Evolutionary conservation across 208 protist genomes (phyloP).

Genomic region (Leishmania turanica): DNA sequence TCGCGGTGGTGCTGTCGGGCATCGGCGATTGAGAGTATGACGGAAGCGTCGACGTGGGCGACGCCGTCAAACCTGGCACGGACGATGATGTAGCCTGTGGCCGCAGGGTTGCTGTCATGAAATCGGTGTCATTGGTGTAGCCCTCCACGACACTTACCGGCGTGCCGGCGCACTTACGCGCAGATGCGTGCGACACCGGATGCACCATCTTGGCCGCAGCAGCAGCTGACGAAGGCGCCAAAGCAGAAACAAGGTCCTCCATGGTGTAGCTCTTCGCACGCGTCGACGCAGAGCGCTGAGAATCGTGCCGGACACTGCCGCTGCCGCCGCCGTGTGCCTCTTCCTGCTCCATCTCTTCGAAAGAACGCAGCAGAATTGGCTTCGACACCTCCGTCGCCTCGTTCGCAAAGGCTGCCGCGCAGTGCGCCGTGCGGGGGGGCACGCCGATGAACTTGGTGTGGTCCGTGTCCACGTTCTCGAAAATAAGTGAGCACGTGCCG

Average conservation of each 20-base stretch:
- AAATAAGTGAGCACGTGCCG: conserved; percentile 63
- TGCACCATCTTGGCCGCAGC: no score
- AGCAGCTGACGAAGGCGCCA: not conserved
- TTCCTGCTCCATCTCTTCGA: conserved; percentile 13
- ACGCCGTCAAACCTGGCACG: not conserved
- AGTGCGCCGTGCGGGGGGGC: conserved; percentile 19
- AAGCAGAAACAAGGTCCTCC: not conserved
- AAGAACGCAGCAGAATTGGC: conserved; percentile 41
- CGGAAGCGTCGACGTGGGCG: not conserved
- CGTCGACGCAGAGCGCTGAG: not conserved
- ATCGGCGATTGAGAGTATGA: conserved; percentile 1
- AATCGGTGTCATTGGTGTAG: not conserved
- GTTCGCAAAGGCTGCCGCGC: conserved; percentile 50
- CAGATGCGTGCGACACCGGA: not conserved
- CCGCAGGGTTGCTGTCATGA: not conserved
- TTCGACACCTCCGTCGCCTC: conserved; percentile 41
- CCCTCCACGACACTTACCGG: not conserved
- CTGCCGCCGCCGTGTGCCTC: not conserved
- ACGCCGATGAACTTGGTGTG: conserved; percentile 42
- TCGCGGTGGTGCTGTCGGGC: not conserved
- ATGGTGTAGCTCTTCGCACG: not conserved
- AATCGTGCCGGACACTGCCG: not conserved
- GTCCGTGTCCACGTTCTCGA: conserved; percentile 40
- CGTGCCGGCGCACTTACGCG: not conserved
- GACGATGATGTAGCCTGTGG: not conserved